Evolutionary conservation across 208 protist genomes (phyloP).

Genomic region (Angomonas deanei): DNA sequence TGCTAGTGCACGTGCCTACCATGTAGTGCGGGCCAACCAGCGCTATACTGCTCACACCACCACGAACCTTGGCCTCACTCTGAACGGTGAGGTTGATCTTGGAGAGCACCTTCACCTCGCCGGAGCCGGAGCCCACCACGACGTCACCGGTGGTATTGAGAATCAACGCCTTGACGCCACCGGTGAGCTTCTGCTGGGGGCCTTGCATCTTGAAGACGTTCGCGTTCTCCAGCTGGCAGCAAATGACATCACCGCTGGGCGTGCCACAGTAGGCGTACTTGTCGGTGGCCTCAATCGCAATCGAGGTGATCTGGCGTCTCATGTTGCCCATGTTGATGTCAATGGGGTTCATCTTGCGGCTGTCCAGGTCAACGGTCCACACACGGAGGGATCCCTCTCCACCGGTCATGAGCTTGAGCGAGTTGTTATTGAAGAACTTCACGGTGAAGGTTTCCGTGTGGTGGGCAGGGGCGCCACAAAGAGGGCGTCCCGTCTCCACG

Average conservation of each 20-base stretch:
- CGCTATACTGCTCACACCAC: slow-evolving; percentile 85
- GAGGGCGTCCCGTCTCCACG: slow-evolving; percentile 81
- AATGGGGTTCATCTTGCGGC: slow-evolving; percentile 83
- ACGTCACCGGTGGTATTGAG: slow-evolving; percentile 73
- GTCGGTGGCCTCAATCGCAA: slow-evolving; percentile 82
- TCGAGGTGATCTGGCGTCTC: slow-evolving; percentile 64
- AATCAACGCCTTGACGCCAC: slow-evolving; percentile 76
- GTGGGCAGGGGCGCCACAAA: slow-evolving; percentile 83
- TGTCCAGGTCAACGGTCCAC: slow-evolving; percentile 88
- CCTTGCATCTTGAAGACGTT: slow-evolving; percentile 90
- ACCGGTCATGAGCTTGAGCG: slow-evolving; percentile 83
- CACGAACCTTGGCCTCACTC: slow-evolving; percentile 55
- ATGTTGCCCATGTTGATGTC: slow-evolving; percentile 91
- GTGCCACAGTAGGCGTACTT: slow-evolving; percentile 91
- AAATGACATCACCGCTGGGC: slow-evolving; percentile 90
- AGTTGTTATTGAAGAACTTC: slow-evolving; percentile 84
- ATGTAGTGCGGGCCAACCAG: slow-evolving; percentile 79
- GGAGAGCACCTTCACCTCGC: slow-evolving; percentile 83
- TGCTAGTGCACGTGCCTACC: slow-evolving; percentile 83
- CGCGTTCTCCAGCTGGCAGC: slow-evolving; percentile 73
- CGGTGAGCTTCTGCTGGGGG: slow-evolving; percentile 81
- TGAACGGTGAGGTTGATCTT: slow-evolving; percentile 86
- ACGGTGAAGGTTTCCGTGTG: slow-evolving; percentile 76
- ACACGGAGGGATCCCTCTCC: slow-evolving; percentile 85
- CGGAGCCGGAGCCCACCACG: slow-evolving; percentile 88